phyloP scores from a whole-genome alignment of 2,329 filamentous ascomycete genomes.

The Scopulariopsis brevicaulis region DNA sequence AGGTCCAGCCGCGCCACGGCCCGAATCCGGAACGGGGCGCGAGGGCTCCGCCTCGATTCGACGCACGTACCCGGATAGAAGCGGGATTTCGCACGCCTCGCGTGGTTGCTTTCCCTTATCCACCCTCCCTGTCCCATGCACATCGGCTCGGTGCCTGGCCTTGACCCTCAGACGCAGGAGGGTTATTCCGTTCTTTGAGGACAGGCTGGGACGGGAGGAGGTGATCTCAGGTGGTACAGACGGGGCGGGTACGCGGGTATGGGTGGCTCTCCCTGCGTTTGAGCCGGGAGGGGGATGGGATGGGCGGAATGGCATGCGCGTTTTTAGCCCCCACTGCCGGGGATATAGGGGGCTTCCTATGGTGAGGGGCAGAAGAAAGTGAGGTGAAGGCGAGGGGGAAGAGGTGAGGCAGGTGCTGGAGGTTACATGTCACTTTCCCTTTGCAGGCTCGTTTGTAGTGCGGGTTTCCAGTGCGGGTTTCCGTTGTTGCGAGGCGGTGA shows the following conservation, averaged over 20 bases:
- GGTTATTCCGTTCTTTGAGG: neutral
- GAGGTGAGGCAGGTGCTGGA: neutral
- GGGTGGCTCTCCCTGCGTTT: neutral
- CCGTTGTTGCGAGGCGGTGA: neutral
- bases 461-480: neutral
- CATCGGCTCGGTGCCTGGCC: too few relatives aligned
- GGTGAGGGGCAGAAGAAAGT: neutral
- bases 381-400: neutral
- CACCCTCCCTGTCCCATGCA: too few relatives aligned
- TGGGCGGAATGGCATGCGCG: neutral
- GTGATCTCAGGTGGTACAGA: neutral
- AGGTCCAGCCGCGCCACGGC: too few relatives aligned
- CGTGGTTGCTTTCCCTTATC: neutral
- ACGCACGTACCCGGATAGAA: neutral
- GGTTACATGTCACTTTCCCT: neutral
- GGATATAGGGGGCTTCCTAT: neutral
- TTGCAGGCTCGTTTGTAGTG: neutral
- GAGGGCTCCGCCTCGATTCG: neutral
- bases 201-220: neutral
- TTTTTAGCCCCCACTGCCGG: neutral
- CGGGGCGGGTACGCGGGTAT: neutral
- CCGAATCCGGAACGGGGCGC: too few relatives aligned
- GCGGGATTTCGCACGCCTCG: neutral
- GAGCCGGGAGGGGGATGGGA: neutral
- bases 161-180: too few relatives aligned